Evolutionary conservation across 805 yeast genomes (phyloP).

Genomic region (Hanseniaspora hatyaiensis): DNA sequence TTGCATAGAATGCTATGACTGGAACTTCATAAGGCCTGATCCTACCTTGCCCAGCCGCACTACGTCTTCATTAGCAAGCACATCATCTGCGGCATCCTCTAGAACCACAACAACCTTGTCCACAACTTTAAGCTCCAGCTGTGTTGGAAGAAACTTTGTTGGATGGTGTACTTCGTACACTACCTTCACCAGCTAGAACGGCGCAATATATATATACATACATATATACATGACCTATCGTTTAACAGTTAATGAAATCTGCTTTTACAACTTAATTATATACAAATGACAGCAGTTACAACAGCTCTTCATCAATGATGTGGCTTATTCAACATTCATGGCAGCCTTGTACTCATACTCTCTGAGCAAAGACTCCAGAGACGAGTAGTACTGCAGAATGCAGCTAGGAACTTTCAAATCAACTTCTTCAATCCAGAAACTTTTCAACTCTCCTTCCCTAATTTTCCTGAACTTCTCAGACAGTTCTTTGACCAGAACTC

Average conservation of each 20-base stretch:
- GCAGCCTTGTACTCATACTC: conserved; percentile 7
- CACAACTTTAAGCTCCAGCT: conserved; percentile 21
- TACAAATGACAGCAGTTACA: no score
- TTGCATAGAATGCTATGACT: conserved; percentile 80
- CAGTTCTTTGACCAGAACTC: conserved; percentile 19
- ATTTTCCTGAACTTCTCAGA: conserved; percentile 22
- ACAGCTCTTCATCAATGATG: no score
- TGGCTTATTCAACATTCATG: no score
- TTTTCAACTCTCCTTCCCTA: conserved; percentile 22
- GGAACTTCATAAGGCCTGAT: conserved; percentile 55
- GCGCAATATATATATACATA: not conserved
- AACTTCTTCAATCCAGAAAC: conserved; percentile 26
- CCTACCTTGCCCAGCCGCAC: conserved; percentile 24
- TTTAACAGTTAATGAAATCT: no score
- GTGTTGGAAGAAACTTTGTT: conserved; percentile 29
- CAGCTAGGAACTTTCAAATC: conserved; percentile 24
- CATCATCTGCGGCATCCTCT: conserved; percentile 20
- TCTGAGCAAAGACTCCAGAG: conserved; percentile 21
- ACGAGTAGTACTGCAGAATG: conserved; percentile 23
- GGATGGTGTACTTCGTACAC: conserved; percentile 29
- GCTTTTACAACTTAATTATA: no score
- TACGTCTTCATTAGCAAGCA: no score
- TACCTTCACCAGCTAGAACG: not conserved
- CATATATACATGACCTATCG: no score
- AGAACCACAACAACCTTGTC: conserved; percentile 20